A percentile compares a stretch with the other conserved stretches of the same genome.
phyloP scores from a whole-genome alignment of 352 stramenopile genomes.

The Salisapilia sapeloensis region DNA sequence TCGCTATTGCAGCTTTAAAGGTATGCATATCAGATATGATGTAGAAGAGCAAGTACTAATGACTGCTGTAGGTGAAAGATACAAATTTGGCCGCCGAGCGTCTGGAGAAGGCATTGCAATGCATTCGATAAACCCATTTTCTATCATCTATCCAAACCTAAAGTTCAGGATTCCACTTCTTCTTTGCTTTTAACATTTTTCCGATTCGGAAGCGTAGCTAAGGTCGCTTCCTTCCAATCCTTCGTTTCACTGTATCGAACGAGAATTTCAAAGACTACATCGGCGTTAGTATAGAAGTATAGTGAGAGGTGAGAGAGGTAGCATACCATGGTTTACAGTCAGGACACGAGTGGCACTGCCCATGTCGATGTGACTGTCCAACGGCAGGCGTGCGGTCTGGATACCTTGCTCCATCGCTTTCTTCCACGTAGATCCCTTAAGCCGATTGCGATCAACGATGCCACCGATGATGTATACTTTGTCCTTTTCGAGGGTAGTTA shows the following conservation, averaged over 20 bases:
- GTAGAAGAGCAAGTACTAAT: not conserved
- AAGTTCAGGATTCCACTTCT: no score
- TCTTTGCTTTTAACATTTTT: constrained; percentile 49
- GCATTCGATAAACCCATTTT: constrained; percentile 39
- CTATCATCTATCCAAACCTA: no score
- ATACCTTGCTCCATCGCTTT: constrained; percentile 84
- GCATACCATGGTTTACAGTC: constrained; percentile 79
- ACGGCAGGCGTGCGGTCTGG: constrained; percentile 81
- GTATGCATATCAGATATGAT: constrained; percentile 8
- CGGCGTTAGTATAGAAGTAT: not conserved
- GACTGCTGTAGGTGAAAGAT: constrained; percentile 39
- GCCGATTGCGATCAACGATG: constrained; percentile 94
- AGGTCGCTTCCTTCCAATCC: constrained; percentile 58
- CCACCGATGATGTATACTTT: constrained; percentile 94
- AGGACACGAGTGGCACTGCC: constrained; percentile 51
- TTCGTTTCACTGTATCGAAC: constrained; percentile 44
- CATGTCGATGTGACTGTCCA: constrained; percentile 76
- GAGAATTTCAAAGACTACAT: constrained; percentile 68
- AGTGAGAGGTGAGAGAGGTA: not conserved
- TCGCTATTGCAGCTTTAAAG: constrained; percentile 66
- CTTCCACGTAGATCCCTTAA: constrained; percentile 86
- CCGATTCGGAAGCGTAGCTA: constrained; percentile 43
- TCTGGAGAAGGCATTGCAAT: constrained; percentile 54
- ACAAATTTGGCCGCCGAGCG: constrained; percentile 60
- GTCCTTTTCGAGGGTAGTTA: constrained; percentile 72